Conservation (phyloP, 1,284 basidiomycete species). For the Ustilago xerochloae region DNA sequence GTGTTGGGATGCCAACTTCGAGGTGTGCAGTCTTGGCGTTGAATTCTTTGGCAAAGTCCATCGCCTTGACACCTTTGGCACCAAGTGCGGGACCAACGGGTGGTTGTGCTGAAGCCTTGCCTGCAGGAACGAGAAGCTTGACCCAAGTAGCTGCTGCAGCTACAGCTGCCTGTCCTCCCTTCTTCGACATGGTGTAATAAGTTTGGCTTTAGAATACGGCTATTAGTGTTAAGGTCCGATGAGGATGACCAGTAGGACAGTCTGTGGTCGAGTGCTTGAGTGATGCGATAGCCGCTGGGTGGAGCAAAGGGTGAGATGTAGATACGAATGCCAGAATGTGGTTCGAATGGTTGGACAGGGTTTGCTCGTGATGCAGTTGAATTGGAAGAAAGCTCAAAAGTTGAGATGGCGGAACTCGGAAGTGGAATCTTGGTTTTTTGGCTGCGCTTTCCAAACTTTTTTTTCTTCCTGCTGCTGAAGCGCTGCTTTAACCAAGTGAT, state of each 20-base stretch:
- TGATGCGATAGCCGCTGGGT: neutral
- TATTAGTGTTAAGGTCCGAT: neutral
- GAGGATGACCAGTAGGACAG: neutral
- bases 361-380: neutral
- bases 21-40: slow-evolving; percentile 83
- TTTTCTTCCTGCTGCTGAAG: slow-evolving; percentile 5
- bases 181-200: slow-evolving; percentile 58
- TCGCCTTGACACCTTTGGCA: slow-evolving; percentile 97
- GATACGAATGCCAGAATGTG: neutral
- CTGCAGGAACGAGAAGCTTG: slow-evolving; percentile 86
- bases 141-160: slow-evolving; percentile 55
- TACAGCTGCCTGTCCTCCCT: slow-evolving; percentile 55
- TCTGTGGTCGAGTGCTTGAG: too few species aligned
- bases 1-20: slow-evolving; percentile 85
- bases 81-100: slow-evolving; percentile 97
- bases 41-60: slow-evolving; percentile 92
- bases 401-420: slow-evolving; percentile 30
- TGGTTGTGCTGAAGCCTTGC: slow-evolving; percentile 94
- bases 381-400: slow-evolving; percentile 28
- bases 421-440: slow-evolving; percentile 13
- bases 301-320: neutral
- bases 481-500: neutral
- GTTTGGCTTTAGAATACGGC: neutral
- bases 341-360: neutral
- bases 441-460: slow-evolving; percentile 20